Conservation (phyloP, 2,329 filamentous ascomycete genomes). For the Sclerotiophoma versabilis region DNA sequence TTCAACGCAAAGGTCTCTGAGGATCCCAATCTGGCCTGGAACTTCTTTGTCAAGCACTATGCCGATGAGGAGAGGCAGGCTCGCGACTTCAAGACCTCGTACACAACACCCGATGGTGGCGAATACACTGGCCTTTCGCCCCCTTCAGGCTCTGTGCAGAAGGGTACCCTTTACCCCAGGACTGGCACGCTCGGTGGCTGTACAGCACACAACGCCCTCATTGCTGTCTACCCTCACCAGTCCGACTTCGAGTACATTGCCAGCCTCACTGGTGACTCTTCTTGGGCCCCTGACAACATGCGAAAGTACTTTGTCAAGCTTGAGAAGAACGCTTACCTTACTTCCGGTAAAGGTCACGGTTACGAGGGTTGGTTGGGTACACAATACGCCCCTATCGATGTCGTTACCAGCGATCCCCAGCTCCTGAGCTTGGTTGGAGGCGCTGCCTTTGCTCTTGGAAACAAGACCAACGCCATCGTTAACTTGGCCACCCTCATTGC, state of each 20-base stretch:
- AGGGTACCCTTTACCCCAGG: slow-evolving; percentile 66
- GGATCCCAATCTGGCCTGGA: slow-evolving; percentile 65
- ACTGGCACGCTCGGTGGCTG: slow-evolving; percentile 65
- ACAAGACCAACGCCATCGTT: slow-evolving; percentile 42
- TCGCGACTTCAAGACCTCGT: slow-evolving; percentile 66
- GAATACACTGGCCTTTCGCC: slow-evolving; percentile 59
- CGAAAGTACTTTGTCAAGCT: slow-evolving; percentile 64
- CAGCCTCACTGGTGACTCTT: slow-evolving; percentile 64
- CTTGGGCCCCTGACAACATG: slow-evolving; percentile 67
- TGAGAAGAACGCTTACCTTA: slow-evolving; percentile 63
- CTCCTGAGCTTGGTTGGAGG: slow-evolving; percentile 61
- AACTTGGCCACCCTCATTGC: slow-evolving; percentile 49
- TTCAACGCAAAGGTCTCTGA: slow-evolving; percentile 63
- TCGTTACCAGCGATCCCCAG: slow-evolving; percentile 61
- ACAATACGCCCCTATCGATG: slow-evolving; percentile 58
- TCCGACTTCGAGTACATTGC: slow-evolving; percentile 67
- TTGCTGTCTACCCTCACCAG: slow-evolving; percentile 65
- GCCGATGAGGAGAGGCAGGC: slow-evolving; percentile 60
- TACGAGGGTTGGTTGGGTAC: slow-evolving; percentile 65
- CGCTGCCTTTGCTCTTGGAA: slow-evolving; percentile 61
- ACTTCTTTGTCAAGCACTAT: slow-evolving; percentile 71
- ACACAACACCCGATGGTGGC: slow-evolving; percentile 51
- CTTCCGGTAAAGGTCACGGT: slow-evolving; percentile 59
- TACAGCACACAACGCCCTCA: slow-evolving; percentile 68
- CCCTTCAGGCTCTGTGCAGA: slow-evolving; percentile 59